Conservation (phyloP, 345 rosid genomes). For the Kandelia obovata region DNA sequence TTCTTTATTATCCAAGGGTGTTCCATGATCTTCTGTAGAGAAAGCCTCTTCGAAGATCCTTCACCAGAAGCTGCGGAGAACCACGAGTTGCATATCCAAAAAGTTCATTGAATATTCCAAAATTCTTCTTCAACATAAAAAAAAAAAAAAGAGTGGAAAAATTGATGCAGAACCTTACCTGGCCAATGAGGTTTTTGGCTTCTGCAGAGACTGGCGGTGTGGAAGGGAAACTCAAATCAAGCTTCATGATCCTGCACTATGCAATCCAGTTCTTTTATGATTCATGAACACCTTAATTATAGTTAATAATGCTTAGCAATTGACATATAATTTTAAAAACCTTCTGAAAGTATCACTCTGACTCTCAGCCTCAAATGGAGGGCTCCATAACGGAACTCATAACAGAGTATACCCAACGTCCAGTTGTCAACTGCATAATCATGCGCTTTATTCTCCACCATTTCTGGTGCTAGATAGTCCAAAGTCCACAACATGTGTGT, state of each 20-base stretch:
- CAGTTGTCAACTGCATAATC: conserved; percentile 95
- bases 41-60: conserved; percentile 72
- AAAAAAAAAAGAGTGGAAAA: background rate
- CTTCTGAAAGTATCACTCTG: conserved; percentile 78
- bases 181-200: conserved; percentile 63
- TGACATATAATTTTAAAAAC: conserved; percentile 27
- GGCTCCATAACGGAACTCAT: conserved; percentile 84
- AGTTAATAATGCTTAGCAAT: background rate
- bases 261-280: conserved; percentile 1
- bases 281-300: background rate
- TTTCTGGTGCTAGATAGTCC: conserved; percentile 94
- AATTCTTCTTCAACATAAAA: background rate
- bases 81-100: background rate
- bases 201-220: conserved; percentile 57
- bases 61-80: conserved; percentile 73
- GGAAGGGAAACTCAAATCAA: conserved; percentile 77
- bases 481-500: conserved; percentile 94
- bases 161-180: conserved; percentile 33
- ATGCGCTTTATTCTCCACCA: conserved; percentile 88
- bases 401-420: conserved; percentile 89
- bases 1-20: conserved; percentile 89
- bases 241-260: conserved; percentile 62
- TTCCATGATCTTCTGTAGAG: conserved; percentile 74
- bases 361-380: conserved; percentile 92
- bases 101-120: background rate